Percentiles rank a stretch among this genome's conserved stretches.
phyloP scores from a whole-genome alignment of 805 yeast species.

The Metschnikowia hibisci region DNA sequence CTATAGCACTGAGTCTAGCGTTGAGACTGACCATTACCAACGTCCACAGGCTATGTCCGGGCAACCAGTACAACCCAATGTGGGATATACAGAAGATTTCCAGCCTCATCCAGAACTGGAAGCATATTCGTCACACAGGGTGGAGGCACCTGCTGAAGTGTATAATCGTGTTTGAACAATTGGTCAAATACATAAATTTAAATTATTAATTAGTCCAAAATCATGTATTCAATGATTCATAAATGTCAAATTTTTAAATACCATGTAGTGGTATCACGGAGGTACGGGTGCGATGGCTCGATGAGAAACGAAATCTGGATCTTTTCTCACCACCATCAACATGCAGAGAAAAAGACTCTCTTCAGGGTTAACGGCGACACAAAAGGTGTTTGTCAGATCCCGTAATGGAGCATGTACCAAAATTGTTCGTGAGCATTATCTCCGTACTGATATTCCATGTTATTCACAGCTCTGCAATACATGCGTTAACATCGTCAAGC shows the following conservation, averaged over 20 bases:
- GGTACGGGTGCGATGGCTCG: conserved; percentile 4
- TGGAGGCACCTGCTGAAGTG: background rate
- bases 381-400: conserved; percentile 88
- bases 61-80: background rate
- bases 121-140: background rate
- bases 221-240: background rate
- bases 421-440: conserved; percentile 89
- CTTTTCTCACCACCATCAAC: conserved; percentile 9
- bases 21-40: background rate
- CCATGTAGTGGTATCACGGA: background rate
- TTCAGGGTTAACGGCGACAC: conserved; percentile 57
- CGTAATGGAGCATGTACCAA: conserved; percentile 87
- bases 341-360: conserved; percentile 34
- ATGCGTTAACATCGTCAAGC: conserved; percentile 54
- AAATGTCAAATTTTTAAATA: background rate
- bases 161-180: background rate
- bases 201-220: too few relatives aligned
- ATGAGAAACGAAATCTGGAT: background rate
- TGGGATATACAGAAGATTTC: too few relatives aligned
- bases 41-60: background rate
- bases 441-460: conserved; percentile 91
- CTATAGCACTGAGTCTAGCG: background rate
- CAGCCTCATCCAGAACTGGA: background rate
- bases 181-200: too few relatives aligned
- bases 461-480: conserved; percentile 63